phyloP scores from a whole-genome alignment of 2,329 filamentous ascomycete genomes.

The Xylaria sp. region DNA sequence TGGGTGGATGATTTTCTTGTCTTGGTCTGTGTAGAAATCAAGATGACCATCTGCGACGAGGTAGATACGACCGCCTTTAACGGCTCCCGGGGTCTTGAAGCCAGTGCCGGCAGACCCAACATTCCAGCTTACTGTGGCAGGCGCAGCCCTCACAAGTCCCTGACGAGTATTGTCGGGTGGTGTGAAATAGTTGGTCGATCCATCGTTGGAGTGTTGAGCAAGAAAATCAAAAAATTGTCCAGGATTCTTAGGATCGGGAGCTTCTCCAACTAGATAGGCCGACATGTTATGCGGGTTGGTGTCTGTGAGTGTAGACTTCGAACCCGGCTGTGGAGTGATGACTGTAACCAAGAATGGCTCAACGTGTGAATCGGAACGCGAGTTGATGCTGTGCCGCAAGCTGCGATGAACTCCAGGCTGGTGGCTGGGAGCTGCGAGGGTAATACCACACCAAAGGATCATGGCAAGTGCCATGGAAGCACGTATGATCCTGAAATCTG shows the following conservation, averaged over 20 bases:
- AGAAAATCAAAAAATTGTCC: conserved; percentile 14
- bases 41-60: conserved; percentile 30
- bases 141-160: not conserved
- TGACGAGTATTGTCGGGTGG: conserved; percentile 4
- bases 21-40: conserved; percentile 22
- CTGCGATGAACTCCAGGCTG: not conserved
- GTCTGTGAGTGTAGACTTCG: not conserved
- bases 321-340: not conserved
- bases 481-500: not conserved
- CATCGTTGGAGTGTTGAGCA: conserved; percentile 16
- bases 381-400: not conserved
- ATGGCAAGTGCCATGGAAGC: conserved; percentile 5
- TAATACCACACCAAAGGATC: not conserved
- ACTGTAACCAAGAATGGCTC: conserved; percentile 18
- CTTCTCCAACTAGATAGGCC: conserved; percentile 26
- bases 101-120: conserved; percentile 5
- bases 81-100: conserved; percentile 33
- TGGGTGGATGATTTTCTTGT: conserved; percentile 24
- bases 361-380: conserved; percentile 2
- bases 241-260: not conserved
- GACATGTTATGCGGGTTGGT: conserved; percentile 4
- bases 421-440: conserved; percentile 1
- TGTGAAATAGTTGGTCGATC: conserved; percentile 28
- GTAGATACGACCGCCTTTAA: conserved; percentile 36
- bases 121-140: conserved; percentile 13